phyloP scores from a whole-genome alignment of 2,329 filamentous ascomycete genomes.

The Trichoderma asperellum region DNA sequence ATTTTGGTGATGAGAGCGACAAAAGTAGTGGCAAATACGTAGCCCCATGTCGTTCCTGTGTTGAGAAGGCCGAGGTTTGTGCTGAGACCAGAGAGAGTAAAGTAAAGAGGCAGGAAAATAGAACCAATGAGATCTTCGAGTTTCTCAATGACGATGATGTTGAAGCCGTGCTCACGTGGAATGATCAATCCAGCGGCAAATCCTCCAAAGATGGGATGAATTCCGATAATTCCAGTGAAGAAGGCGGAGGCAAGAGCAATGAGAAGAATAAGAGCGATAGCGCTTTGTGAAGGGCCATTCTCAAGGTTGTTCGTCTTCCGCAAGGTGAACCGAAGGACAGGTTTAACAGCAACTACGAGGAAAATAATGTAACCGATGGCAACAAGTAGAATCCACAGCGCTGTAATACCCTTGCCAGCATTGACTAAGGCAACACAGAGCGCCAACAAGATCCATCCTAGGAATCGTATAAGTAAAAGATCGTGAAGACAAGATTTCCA shows the following conservation, averaged over 20 bases:
- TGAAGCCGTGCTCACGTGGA: constrained; percentile 86
- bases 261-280: constrained; percentile 81
- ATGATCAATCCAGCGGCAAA: constrained; percentile 90
- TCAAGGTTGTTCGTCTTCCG: constrained; percentile 76
- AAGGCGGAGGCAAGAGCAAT: constrained; percentile 79
- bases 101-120: constrained; percentile 87
- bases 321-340: constrained; percentile 74
- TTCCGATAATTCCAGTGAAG: constrained; percentile 87
- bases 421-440: constrained; percentile 94
- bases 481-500: background rate
- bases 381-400: constrained; percentile 81
- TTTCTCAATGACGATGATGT: constrained; percentile 90
- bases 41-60: constrained; percentile 82
- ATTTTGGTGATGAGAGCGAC: constrained; percentile 88
- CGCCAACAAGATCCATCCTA: constrained; percentile 81
- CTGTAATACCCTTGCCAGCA: constrained; percentile 77
- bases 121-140: constrained; percentile 87
- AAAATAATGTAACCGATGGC: constrained; percentile 76
- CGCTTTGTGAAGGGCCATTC: constrained; percentile 83
- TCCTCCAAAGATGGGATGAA: constrained; percentile 92
- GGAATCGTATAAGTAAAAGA: constrained; percentile 3
- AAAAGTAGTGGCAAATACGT: constrained; percentile 79
- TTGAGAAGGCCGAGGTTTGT: constrained; percentile 86
- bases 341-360: constrained; percentile 72
- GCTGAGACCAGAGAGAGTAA: constrained; percentile 86